Base-by-base conservation (phyloP, 2,329 filamentous ascomycete genomes). In the Fusarium abutilonis region DNA sequence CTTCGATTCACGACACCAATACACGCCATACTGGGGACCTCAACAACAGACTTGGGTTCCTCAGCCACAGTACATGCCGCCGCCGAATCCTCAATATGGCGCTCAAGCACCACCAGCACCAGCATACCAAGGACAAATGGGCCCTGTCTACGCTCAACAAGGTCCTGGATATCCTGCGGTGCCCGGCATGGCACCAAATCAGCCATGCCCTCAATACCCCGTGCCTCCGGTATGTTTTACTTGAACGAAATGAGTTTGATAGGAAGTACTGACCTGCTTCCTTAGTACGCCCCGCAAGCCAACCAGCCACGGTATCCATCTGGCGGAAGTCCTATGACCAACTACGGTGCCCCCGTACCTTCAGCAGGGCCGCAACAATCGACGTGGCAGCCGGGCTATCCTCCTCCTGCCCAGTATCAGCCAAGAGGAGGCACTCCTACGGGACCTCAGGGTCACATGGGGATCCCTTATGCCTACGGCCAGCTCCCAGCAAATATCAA, bases 401-500 rank as follows among this genome's bases (percentile, higher is more conserved):
- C 65, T 42, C 71, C 71, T 11, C 64, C 62, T n/a, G 35, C 72
- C 2, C 66, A 72, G 28, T 77, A 73, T 49, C 74, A 68, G 49
- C 62, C 66, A 4, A 72, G 73, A 41, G 72, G 68, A 31, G 64
- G 73, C 19, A 63, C 73, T n/a, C 60, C 76, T 54, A 52, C 58
- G 14, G 65, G 75, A 42, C 68, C 76, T 63, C 64, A 71, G 31
- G 51, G 61, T 23, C 74, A 73, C 13, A 57, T 66, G 34, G 74
- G 76, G 11, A 74, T 79, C 57, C 85, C 87, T 1, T 97, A 96
- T 75, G 83, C 88, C 1, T 97, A 89, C 73, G 90, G 91, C 3
- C 92, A 96, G 71, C 82, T 94, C 42, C 90, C 91, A 4, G 85
- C 82, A 15, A 86, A 90, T 61, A 81, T 83, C 47, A 88, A 88